A percentile compares a stretch with the other conserved stretches of the same genome.
Evolutionary conservation across 106 monocot species (phyloP).

Genomic region (Ottelia alismoides): DNA sequence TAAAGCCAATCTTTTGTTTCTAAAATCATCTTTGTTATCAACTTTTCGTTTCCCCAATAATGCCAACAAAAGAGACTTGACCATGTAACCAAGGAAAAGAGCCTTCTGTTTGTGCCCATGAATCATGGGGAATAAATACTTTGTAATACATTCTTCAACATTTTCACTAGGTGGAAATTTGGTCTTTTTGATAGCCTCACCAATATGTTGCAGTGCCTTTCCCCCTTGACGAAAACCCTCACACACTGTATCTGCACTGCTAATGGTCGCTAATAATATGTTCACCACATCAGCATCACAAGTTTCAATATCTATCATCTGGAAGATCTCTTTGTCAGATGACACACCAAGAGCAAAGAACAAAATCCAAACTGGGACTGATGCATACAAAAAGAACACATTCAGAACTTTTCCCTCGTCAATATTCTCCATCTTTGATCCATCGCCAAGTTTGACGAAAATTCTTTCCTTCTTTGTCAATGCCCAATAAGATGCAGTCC

Average conservation of each 20-base stretch:
- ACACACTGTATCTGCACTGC: conserved; percentile 46
- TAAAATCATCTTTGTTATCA: conserved; percentile 87
- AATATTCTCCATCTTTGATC: conserved; percentile 29
- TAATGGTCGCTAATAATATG: conserved; percentile 59
- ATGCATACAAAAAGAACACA: conserved; percentile 53
- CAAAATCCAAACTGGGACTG: conserved; percentile 74
- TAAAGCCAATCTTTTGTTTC: conserved; percentile 84
- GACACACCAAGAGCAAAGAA: conserved; percentile 87
- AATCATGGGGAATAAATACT: conserved; percentile 58
- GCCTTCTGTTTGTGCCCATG: conserved; percentile 48
- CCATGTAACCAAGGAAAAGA: conserved; percentile 80
- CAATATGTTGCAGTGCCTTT: conserved; percentile 51
- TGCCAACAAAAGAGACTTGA: conserved; percentile 58
- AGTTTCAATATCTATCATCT: conserved; percentile 67
- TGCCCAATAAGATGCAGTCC: conserved; percentile 44
- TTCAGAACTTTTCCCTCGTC: conserved; percentile 19
- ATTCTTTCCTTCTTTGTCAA: conserved; percentile 45
- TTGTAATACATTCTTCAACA: conserved; percentile 61
- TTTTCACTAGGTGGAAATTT: conserved; percentile 77
- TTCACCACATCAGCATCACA: conserved; percentile 33
- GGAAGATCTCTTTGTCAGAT: conserved; percentile 79
- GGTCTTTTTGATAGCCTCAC: conserved; percentile 34
- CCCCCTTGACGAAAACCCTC: conserved; percentile 41
- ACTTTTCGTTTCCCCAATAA: conserved; percentile 63
- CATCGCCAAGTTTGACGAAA: conserved; percentile 49